phyloP scores from a whole-genome alignment of 2,329 filamentous ascomycete species.

The Alternaria sp. region DNA sequence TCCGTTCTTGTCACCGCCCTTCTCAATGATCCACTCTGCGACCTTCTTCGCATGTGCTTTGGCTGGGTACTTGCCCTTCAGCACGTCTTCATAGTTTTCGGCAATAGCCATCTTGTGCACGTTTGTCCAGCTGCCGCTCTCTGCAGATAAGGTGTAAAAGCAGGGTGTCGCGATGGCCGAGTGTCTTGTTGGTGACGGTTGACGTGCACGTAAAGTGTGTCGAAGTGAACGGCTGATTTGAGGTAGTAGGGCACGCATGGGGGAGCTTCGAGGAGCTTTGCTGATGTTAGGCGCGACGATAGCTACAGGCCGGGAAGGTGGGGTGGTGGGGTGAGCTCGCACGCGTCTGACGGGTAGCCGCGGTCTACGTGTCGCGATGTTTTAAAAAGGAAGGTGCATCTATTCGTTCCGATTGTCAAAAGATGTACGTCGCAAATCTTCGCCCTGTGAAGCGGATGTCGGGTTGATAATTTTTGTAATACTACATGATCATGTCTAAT shows the following conservation, averaged over 20 bases:
- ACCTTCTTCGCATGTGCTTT: constrained; percentile 87
- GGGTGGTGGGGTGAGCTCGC: constrained; percentile 34
- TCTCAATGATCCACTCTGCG: constrained; percentile 75
- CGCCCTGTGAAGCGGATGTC: not conserved
- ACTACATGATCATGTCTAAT: constrained; percentile 19
- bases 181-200: not conserved
- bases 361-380: constrained; percentile 22
- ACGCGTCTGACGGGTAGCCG: constrained; percentile 32
- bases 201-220: constrained; percentile 7
- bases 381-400: constrained; percentile 31
- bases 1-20: constrained; percentile 71
- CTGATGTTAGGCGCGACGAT: constrained; percentile 19
- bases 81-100: constrained; percentile 50
- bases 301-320: constrained; percentile 25
- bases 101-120: constrained; percentile 39
- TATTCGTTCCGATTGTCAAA: not conserved
- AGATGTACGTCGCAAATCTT: not conserved
- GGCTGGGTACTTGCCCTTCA: constrained; percentile 74
- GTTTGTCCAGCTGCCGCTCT: constrained; percentile 18
- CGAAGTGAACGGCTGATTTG: constrained; percentile 16
- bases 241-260: constrained; percentile 19
- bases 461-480: constrained; percentile 5
- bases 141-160: constrained; percentile 11
- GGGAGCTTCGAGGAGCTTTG: constrained; percentile 22
- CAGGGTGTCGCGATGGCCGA: constrained; percentile 4